Percentiles rank a stretch among this genome's conserved stretches.
Evolutionary conservation across 2,329 filamentous ascomycete species (phyloP).

Genomic region (Fusarium beomiforme): DNA sequence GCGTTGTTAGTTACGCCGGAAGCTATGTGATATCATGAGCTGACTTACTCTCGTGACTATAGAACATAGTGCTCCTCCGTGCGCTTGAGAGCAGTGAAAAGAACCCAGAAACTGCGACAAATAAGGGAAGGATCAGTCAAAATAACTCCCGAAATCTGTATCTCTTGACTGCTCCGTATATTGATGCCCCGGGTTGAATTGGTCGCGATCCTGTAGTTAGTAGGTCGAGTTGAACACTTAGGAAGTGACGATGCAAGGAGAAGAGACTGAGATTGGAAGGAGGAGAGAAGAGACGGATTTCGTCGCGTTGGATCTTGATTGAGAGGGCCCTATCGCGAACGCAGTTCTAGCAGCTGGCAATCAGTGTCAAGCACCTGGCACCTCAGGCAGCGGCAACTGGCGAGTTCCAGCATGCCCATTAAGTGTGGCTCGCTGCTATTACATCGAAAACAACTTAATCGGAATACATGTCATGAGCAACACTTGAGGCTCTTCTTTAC

Average conservation of each 20-base stretch:
- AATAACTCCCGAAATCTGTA: not conserved
- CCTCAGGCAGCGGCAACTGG: conserved; percentile 22
- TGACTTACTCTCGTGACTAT: conserved; percentile 87
- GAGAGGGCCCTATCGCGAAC: not conserved
- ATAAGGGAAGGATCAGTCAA: not conserved
- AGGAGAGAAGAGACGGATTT: conserved; percentile 4
- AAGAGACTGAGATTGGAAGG: conserved; percentile 4
- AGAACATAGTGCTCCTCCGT: conserved; percentile 74
- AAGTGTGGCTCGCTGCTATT: no score
- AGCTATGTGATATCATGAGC: not conserved
- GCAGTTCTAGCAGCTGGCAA: conserved; percentile 18
- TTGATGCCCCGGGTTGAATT: not conserved
- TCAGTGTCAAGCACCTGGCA: conserved; percentile 27
- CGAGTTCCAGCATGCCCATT: not conserved
- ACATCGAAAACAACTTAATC: no score
- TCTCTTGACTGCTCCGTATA: not conserved
- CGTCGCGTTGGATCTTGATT: conserved; percentile 2
- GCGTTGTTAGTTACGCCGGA: conserved; percentile 37
- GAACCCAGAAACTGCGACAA: not conserved
- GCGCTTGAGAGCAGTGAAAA: not conserved
- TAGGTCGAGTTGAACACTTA: conserved; percentile 7
- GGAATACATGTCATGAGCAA: not conserved
- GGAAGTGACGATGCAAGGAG: not conserved
- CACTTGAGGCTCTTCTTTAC: not conserved
- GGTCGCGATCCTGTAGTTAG: conserved; percentile 14